Percentiles rank a stretch among this genome's conserved stretches.
Conservation (phyloP, 2,329 filamentous ascomycete species). For the Dactylellina leptospora region DNA sequence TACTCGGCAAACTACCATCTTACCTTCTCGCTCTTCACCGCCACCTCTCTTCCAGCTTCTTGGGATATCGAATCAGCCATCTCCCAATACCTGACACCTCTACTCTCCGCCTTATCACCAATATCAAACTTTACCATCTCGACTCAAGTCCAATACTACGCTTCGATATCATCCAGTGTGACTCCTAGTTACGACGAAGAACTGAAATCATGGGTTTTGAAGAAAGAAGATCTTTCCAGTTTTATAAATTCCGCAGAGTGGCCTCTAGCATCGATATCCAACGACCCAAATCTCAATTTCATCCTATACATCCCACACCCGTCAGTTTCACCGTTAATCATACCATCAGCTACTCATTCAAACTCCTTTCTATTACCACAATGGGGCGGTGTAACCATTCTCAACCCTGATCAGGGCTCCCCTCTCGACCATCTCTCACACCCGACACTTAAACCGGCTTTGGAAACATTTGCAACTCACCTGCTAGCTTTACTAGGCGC, state of each 20-base stretch:
- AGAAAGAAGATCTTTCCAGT: constrained; percentile 85
- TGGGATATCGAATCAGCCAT: constrained; percentile 92
- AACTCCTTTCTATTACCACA: constrained; percentile 73
- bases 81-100: constrained; percentile 79
- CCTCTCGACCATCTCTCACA: constrained; percentile 67
- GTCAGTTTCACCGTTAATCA: constrained; percentile 68
- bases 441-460: constrained; percentile 76
- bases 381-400: constrained; percentile 82
- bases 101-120: constrained; percentile 78
- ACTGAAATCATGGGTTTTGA: constrained; percentile 72
- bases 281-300: constrained; percentile 94
- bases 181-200: constrained; percentile 67
- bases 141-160: constrained; percentile 94
- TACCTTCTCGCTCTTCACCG: constrained; percentile 93
- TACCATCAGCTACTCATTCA: constrained; percentile 65
- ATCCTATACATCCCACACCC: constrained; percentile 86
- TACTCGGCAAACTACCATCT: constrained; percentile 94
- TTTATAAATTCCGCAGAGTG: constrained; percentile 99
- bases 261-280: constrained; percentile 92
- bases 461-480: constrained; percentile 90
- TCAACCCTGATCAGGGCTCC: constrained; percentile 65
- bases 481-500: constrained; percentile 86
- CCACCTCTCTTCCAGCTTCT: constrained; percentile 77
- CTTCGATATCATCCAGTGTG: constrained; percentile 72
- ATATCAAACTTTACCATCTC: constrained; percentile 97